A percentile compares a stretch with the other conserved stretches of the same genome.
These are phyloP conservation scores for Ascochyta clinopodiicola DNA, from an alignment of 2,329 filamentous ascomycete genomes.

Conservation along the genomic window DNA sequence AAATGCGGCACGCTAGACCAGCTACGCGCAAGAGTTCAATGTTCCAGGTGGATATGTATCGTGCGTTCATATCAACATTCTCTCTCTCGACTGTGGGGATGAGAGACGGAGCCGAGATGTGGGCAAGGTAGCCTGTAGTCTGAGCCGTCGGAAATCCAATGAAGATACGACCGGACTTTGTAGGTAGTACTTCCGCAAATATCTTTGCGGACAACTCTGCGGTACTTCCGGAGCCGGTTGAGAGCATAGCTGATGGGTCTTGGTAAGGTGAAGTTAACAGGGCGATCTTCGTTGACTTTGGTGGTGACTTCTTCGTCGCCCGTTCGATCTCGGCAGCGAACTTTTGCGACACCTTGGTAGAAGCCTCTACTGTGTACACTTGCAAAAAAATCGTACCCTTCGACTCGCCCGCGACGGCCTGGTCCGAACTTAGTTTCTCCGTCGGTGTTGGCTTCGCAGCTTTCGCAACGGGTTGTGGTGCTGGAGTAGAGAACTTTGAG, in stretches of 20 bases:
- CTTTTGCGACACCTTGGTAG: constrained; percentile 73
- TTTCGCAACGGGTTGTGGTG: constrained; percentile 31
- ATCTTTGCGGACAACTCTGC: constrained; percentile 72
- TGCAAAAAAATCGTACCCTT: constrained; percentile 86
- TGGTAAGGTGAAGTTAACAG: constrained; percentile 92
- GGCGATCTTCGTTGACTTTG: constrained; percentile 82
- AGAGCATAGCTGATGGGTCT: constrained; percentile 72
- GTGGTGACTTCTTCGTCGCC: constrained; percentile 95
- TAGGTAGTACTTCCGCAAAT: constrained; percentile 88
- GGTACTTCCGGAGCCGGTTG: constrained; percentile 55
- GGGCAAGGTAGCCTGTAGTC: constrained; percentile 90
- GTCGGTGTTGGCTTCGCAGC: constrained; percentile 21
- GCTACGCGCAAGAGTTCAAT: constrained; percentile 89
- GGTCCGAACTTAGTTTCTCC: constrained; percentile 39
- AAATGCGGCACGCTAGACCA: constrained; percentile 86
- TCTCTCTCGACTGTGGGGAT: constrained; percentile 98
- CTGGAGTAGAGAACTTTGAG: constrained; percentile 43
- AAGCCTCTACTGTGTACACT: constrained; percentile 82
- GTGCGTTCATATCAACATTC: constrained; percentile 93
- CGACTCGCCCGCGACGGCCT: constrained; percentile 74
- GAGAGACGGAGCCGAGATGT: constrained; percentile 93
- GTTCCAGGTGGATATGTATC: constrained; percentile 96
- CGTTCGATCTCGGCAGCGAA: constrained; percentile 89
- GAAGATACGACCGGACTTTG: constrained; percentile 88
- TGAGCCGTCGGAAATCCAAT: constrained; percentile 98